These are phyloP conservation scores for Truncatella angustata DNA, from an alignment of 2,329 filamentous ascomycete genomes.

Conservation along the genomic window DNA sequence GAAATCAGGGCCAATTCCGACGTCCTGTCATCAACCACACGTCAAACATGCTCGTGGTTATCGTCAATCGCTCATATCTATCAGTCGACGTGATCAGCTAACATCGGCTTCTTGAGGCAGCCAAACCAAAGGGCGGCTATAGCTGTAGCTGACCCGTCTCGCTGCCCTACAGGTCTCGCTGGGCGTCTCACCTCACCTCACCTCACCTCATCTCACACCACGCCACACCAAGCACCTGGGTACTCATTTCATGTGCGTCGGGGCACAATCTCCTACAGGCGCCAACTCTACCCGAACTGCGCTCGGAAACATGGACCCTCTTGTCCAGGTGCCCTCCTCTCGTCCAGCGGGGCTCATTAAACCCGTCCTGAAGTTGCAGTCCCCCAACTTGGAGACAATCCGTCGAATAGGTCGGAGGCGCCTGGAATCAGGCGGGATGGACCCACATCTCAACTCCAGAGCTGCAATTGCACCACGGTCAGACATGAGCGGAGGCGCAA, in stretches of 20 bases:
- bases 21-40: slow-evolving; percentile 8
- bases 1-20: background rate
- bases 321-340: background rate
- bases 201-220: too few relatives aligned
- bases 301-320: background rate
- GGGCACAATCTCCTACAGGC: background rate
- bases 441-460: slow-evolving; percentile 16
- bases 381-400: background rate
- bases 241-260: too few relatives aligned
- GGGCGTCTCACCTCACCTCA: slow-evolving; percentile 3
- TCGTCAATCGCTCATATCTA: slow-evolving; percentile 2
- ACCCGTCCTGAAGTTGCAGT: background rate
- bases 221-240: too few relatives aligned
- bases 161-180: slow-evolving; percentile 4
- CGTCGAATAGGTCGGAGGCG: background rate
- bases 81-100: slow-evolving; percentile 9
- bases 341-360: background rate
- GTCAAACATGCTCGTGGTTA: slow-evolving; percentile 1
- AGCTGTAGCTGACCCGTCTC: slow-evolving; percentile 6
- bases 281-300: background rate
- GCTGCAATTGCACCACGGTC: slow-evolving; percentile 22
- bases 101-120: slow-evolving; percentile 5
- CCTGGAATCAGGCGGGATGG: slow-evolving; percentile 14
- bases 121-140: slow-evolving; percentile 4
- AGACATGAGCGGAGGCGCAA: slow-evolving; percentile 25